These are phyloP conservation scores for Emydomyces testavorans DNA, from an alignment of 2,329 filamentous ascomycete genomes.

Conservation along the genomic window DNA sequence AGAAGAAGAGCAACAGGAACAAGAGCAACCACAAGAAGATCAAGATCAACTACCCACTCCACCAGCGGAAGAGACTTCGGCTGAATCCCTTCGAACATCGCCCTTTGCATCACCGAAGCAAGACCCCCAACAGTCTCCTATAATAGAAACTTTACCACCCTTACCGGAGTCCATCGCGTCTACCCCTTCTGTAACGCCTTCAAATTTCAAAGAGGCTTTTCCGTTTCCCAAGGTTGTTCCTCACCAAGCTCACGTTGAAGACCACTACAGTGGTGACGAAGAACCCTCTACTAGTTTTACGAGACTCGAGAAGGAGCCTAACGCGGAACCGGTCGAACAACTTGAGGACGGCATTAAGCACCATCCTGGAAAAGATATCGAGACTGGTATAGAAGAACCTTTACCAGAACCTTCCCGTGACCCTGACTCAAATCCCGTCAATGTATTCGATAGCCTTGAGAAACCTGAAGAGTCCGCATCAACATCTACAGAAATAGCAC, in stretches of 20 bases:
- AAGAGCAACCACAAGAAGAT: constrained; percentile 14
- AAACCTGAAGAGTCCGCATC: constrained; percentile 6
- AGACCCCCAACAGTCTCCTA: constrained; percentile 9
- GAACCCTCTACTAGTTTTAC: background rate
- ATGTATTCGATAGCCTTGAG: constrained; percentile 12
- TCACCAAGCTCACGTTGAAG: constrained; percentile 8
- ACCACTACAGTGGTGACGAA: background rate
- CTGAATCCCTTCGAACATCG: constrained; percentile 8
- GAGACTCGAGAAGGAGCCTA: background rate
- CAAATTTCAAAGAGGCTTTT: constrained; percentile 10
- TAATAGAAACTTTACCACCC: constrained; percentile 17
- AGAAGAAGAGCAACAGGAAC: constrained; percentile 13
- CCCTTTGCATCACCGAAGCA: constrained; percentile 11
- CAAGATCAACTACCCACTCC: constrained; percentile 12
- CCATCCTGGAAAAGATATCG: background rate
- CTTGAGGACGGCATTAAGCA: background rate
- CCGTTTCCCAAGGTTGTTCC: constrained; percentile 1
- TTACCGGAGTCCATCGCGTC: constrained; percentile 14
- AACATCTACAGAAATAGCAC: constrained; percentile 10
- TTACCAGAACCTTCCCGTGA: constrained; percentile 2
- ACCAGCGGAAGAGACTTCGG: constrained; percentile 1
- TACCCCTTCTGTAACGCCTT: constrained; percentile 11
- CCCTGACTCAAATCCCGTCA: constrained; percentile 6
- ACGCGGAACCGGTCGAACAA: background rate
- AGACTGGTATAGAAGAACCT: background rate